Conservation (phyloP, 768 basidiomycete species). For the Lentinula aciculospora region DNA sequence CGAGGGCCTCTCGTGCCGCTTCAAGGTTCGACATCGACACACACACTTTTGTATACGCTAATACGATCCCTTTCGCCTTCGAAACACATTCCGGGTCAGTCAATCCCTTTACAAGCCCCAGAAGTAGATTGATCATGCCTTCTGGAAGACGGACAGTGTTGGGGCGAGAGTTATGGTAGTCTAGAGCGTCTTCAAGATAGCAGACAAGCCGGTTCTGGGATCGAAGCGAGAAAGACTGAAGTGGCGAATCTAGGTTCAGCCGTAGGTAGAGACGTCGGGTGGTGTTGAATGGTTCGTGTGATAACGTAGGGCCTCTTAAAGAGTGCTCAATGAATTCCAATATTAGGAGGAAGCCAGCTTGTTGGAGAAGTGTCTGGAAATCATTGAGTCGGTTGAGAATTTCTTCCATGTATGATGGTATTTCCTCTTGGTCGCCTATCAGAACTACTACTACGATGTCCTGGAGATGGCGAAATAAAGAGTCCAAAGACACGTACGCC, state of each 20-base stretch:
- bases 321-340: constrained; percentile 23
- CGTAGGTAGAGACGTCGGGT: constrained; percentile 29
- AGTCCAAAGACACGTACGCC: constrained; percentile 15
- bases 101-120: constrained; percentile 1
- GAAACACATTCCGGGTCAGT: background rate
- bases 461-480: constrained; percentile 9
- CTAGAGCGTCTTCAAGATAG: background rate
- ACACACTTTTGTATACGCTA: constrained; percentile 1
- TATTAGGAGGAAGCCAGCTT: constrained; percentile 24
- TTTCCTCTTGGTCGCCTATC: constrained; percentile 13
- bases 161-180: background rate
- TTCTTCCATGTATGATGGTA: constrained; percentile 13
- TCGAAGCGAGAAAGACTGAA: background rate
- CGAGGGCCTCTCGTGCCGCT: background rate
- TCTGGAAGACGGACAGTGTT: background rate
- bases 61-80: background rate
- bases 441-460: constrained; percentile 10
- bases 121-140: background rate
- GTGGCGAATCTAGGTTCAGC: constrained; percentile 10
- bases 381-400: constrained; percentile 12
- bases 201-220: background rate
- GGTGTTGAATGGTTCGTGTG: constrained; percentile 32
- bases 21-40: background rate
- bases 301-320: constrained; percentile 11
- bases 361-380: constrained; percentile 22